These are phyloP conservation scores for Pochonia chlamydosporia DNA, from an alignment of 2,329 filamentous ascomycete species.

Conservation along the genomic window DNA sequence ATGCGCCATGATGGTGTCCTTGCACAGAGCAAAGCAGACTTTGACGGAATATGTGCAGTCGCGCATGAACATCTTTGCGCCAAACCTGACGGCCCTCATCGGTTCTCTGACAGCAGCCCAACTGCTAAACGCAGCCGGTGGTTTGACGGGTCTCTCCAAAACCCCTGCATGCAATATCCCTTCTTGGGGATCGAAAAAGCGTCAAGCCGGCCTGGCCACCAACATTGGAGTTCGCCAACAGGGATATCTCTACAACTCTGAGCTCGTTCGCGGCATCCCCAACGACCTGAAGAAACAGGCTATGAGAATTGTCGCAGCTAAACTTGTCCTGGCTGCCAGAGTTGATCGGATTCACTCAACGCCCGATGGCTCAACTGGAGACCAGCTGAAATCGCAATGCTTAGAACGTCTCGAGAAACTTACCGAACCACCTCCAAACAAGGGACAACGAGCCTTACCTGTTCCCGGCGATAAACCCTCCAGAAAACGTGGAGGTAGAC, in stretches of 20 bases:
- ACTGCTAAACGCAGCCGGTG: conserved; percentile 90
- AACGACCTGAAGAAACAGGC: conserved; percentile 86
- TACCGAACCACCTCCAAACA: conserved; percentile 85
- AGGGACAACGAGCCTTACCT: conserved; percentile 78
- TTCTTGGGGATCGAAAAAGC: conserved; percentile 84
- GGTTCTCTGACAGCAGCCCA: conserved; percentile 92
- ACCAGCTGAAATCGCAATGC: conserved; percentile 75
- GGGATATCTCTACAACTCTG: conserved; percentile 88
- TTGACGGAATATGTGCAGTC: conserved; percentile 94
- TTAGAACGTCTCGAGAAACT: conserved; percentile 86
- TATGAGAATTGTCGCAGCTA: conserved; percentile 89
- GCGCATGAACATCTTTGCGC: conserved; percentile 92
- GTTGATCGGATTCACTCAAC: conserved; percentile 81
- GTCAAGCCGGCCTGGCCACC: conserved; percentile 79
- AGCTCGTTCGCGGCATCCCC: conserved; percentile 79
- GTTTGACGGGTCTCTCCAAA: conserved; percentile 81
- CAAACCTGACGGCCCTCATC: conserved; percentile 85
- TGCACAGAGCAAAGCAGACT: conserved; percentile 80
- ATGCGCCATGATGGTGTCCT: conserved; percentile 80
- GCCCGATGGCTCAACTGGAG: conserved; percentile 75
- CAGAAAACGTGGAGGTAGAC: conserved; percentile 82
- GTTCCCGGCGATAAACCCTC: conserved; percentile 93
- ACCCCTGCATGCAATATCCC: conserved; percentile 90
- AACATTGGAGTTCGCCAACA: conserved; percentile 89
- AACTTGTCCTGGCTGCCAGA: conserved; percentile 87